Evolutionary conservation across 176 grass and related monocot species (phyloP).

Genomic region (Oryza glumipatula): DNA sequence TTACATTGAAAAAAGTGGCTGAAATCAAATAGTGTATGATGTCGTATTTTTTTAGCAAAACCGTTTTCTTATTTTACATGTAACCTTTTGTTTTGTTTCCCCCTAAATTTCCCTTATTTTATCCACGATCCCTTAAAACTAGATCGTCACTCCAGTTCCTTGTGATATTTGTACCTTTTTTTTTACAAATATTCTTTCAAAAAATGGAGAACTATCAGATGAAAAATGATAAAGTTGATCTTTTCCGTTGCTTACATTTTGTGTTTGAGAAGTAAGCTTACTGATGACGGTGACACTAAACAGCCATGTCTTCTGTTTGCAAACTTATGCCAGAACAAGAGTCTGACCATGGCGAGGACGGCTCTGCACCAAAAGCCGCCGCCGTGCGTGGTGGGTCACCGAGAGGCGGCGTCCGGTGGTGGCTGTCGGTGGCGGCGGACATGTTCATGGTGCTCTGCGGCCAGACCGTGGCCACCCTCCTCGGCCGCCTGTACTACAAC

Average conservation of each 20-base stretch:
- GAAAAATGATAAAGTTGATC: not conserved
- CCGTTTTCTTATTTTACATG: too few species aligned
- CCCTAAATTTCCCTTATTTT: too few species aligned
- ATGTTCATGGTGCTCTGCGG: slow-evolving; percentile 64
- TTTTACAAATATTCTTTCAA: not conserved
- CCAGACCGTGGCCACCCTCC: slow-evolving; percentile 60
- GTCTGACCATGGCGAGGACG: not conserved
- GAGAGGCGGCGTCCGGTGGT: slow-evolving; percentile 46
- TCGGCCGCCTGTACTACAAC: slow-evolving; percentile 78
- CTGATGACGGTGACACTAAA: not conserved
- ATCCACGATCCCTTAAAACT: too few species aligned
- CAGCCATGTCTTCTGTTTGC: not conserved
- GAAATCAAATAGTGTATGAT: too few species aligned
- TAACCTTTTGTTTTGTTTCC: too few species aligned
- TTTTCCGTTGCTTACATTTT: not conserved
- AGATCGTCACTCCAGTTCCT: not conserved
- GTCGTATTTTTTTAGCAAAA: too few species aligned
- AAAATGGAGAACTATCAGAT: not conserved
- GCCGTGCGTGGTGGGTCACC: not conserved
- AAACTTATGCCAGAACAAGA: slow-evolving; percentile 30
- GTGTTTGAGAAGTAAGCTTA: not conserved
- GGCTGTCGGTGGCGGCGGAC: slow-evolving; percentile 53
- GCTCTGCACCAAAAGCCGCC: not conserved
- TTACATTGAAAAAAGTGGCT: too few species aligned
- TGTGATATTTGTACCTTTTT: not conserved